Base-by-base conservation (phyloP, 345 rosid species). In the Bruguiera parviflora region DNA sequence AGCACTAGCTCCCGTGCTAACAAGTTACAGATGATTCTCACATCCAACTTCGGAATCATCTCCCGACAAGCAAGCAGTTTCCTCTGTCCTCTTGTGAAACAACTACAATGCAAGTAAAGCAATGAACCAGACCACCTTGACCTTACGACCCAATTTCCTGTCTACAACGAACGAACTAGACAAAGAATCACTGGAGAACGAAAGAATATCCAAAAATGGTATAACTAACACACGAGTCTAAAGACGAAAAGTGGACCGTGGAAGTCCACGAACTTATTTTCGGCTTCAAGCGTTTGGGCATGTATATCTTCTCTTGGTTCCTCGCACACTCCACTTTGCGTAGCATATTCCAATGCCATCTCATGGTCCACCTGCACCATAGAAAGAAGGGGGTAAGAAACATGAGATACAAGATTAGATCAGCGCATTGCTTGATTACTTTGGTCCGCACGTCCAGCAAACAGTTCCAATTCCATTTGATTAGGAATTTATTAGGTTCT, bases 331-430 rank as follows among this genome's bases (percentile, higher is more conserved):
- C 96, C 97, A 51, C 92, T 91, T 58, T 94, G 97, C 1, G 93
- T 91, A 5, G 98, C 98, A 61, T 91, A 94, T 79, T 91, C 98
- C 77, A 94, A 66, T 53, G 96, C 97, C 99, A 94, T 89, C 81
- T 94, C 96, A 72, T 94, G 86, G 76, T 94, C 97, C 74, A 94
- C 99, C 99, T 91, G 96, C 80, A 83, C 74, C 16, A 71, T n/a
- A 64, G 35, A 65, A 55, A 3, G 10, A 4, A 31, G 28, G n/a
- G 32, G 22, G 18, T 11, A n/a, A 56, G 57, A 8, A 58, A 65
- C 22, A 29, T 5, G 6, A 39, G 15, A 39, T 39, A 10, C 8
- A 33, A 7, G 46, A 10, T 15, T 39, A 39, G 13, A 10, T 10
- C 46, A 10, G 46, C 46, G 46, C 16, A 39, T 39, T 10, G 47